A percentile compares a stretch with the other conserved stretches of the same genome.
Conservation (phyloP, 2,329 filamentous ascomycete genomes). For the Sclerotinia subarctica region DNA sequence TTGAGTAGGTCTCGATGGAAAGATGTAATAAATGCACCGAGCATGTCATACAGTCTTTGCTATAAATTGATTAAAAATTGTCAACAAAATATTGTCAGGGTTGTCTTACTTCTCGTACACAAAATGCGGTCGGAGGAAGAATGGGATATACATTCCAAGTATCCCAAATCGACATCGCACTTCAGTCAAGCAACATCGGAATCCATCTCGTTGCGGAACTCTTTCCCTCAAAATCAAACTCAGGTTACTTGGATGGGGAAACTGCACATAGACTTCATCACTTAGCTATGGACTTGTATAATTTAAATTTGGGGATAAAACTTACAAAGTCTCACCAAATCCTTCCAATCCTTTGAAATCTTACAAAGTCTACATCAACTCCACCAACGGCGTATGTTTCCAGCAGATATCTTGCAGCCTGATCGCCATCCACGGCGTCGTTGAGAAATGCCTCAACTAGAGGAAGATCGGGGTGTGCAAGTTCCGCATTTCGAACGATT, state of each 20-base stretch:
- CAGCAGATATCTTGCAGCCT: neutral
- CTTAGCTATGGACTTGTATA: neutral
- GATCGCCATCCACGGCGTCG: neutral
- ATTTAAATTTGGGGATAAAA: too few species aligned
- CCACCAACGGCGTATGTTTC: neutral
- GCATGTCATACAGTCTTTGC: neutral
- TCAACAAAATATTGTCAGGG: neutral
- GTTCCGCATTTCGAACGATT: neutral
- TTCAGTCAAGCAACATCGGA: neutral
- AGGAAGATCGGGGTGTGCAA: neutral
- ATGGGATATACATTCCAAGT: neutral
- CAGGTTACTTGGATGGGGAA: neutral
- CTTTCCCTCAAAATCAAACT: neutral
- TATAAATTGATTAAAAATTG: neutral
- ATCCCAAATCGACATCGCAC: neutral
- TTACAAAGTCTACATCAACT: neutral
- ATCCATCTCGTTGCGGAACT: neutral
- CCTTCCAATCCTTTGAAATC: neutral
- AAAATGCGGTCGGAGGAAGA: neutral
- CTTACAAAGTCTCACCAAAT: neutral
- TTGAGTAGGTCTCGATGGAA: neutral
- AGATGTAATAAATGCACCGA: neutral
- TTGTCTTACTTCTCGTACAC: neutral
- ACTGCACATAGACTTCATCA: neutral
- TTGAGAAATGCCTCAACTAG: neutral